phyloP scores from a whole-genome alignment of 2,329 filamentous ascomycete species.

The Xylariales sp. region DNA sequence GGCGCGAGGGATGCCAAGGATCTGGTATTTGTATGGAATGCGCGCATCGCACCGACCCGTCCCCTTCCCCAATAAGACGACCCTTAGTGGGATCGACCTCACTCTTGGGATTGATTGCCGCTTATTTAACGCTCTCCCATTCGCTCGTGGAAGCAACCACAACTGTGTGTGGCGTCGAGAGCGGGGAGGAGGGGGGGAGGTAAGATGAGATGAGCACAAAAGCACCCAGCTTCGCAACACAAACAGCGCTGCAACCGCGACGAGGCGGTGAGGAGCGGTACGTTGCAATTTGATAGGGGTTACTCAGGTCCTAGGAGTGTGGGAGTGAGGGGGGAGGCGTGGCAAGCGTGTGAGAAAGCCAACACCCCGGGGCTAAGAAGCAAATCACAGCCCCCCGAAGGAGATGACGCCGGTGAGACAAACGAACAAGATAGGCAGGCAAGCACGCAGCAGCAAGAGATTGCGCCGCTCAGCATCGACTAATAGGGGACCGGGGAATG shows the following conservation, averaged over 20 bases:
- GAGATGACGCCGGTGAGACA: slow-evolving; percentile 30
- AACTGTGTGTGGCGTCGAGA: slow-evolving; percentile 11
- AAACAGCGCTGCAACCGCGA: slow-evolving; percentile 18
- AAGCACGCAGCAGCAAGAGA: slow-evolving; percentile 21
- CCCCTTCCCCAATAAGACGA: slow-evolving; percentile 18
- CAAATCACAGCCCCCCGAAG: slow-evolving; percentile 28
- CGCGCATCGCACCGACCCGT: slow-evolving; percentile 39
- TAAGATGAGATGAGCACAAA: slow-evolving; percentile 25
- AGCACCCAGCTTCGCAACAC: slow-evolving; percentile 19
- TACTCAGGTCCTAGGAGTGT: slow-evolving; percentile 6
- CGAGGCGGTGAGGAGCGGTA: slow-evolving; percentile 33
- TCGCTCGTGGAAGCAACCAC: slow-evolving; percentile 9
- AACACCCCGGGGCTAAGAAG: slow-evolving; percentile 18
- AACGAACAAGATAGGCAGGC: slow-evolving; percentile 27
- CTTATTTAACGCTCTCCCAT: slow-evolving; percentile 13
- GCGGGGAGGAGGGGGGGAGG: slow-evolving; percentile 12
- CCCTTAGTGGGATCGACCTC: slow-evolving; percentile 22
- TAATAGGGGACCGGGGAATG: slow-evolving; percentile 22
- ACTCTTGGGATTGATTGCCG: slow-evolving; percentile 16
- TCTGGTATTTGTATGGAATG: slow-evolving; percentile 24
- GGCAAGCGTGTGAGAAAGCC: slow-evolving; percentile 30
- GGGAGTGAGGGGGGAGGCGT: slow-evolving; percentile 23
- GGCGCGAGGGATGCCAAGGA: slow-evolving; percentile 29
- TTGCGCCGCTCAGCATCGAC: slow-evolving; percentile 17
- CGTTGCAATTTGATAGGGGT: slow-evolving; percentile 17